Evolutionary conservation across 148 eudicot genomes (phyloP).

Genomic region (Spergularia marina): DNA sequence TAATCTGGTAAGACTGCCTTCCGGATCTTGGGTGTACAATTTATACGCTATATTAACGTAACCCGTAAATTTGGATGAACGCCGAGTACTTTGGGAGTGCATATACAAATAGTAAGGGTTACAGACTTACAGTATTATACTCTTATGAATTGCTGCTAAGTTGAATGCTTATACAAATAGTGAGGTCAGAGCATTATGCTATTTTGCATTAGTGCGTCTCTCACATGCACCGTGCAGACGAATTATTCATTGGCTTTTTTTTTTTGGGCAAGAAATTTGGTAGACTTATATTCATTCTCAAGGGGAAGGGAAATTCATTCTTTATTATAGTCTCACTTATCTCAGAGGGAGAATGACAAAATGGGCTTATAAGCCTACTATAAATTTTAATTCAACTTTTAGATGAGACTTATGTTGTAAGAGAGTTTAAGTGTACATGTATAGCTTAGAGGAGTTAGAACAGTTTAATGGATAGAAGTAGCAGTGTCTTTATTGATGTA

Average conservation of each 20-base stretch:
- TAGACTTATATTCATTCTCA: too few relatives aligned
- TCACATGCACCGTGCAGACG: too few relatives aligned
- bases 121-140: not conserved
- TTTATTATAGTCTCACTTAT: too few relatives aligned
- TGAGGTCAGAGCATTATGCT: too few relatives aligned
- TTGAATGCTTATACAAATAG: not conserved
- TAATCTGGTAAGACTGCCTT: constrained; percentile 54
- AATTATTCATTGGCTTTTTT: too few relatives aligned
- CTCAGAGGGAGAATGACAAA: too few relatives aligned
- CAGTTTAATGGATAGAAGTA: not conserved
- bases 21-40: constrained; percentile 1
- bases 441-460: not conserved
- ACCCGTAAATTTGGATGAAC: not conserved
- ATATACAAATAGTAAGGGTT: not conserved
- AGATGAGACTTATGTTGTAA: too few relatives aligned
- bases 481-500: not conserved
- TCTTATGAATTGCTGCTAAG: not conserved
- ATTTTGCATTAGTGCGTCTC: not conserved
- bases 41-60: not conserved
- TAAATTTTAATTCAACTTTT: too few relatives aligned
- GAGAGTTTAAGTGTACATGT: not conserved
- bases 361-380: too few relatives aligned
- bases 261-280: too few relatives aligned
- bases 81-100: not conserved
- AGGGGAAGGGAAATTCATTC: too few relatives aligned